phyloP scores from a whole-genome alignment of 1,284 basidiomycete genomes.

The Trichosporon ovoides region DNA sequence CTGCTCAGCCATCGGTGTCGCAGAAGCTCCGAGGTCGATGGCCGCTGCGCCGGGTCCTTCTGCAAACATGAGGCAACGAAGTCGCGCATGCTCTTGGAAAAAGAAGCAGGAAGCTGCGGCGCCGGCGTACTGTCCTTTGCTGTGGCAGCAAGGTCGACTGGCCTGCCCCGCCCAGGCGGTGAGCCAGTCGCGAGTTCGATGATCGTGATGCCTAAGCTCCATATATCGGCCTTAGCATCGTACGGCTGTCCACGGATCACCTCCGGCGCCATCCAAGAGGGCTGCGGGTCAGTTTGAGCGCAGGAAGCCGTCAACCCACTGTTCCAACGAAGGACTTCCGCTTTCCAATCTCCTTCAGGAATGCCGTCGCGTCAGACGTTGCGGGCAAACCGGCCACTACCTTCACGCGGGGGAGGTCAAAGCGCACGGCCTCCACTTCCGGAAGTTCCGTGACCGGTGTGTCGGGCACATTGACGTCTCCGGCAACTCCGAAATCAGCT shows the following conservation, averaged over 20 bases:
- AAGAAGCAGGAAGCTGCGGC: conserved; percentile 21
- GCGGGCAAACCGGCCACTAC: conserved; percentile 4
- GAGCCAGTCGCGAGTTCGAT: conserved; percentile 32
- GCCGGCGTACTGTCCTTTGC: conserved; percentile 7
- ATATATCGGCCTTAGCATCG: conserved; percentile 92
- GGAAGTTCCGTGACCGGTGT: conserved; percentile 19
- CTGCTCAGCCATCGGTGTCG: conserved; percentile 36
- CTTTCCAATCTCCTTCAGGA: conserved; percentile 52
- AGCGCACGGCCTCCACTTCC: conserved; percentile 27
- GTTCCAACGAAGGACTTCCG: conserved; percentile 91
- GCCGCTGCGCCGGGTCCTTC: conserved; percentile 64
- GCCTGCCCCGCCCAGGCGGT: conserved; percentile 20
- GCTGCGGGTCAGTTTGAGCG: conserved; percentile 50
- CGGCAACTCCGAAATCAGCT: conserved; percentile 83
- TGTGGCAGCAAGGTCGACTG: conserved; percentile 8
- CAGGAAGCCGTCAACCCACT: conserved; percentile 18
- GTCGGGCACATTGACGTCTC: conserved; percentile 29
- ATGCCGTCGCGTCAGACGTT: conserved; percentile 9
- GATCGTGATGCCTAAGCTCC: conserved; percentile 83
- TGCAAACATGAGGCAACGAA: conserved; percentile 78
- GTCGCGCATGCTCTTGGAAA: conserved; percentile 76
- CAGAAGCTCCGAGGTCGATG: conserved; percentile 22
- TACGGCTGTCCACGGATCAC: conserved; percentile 79
- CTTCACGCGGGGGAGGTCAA: conserved; percentile 19
- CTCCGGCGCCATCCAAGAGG: conserved; percentile 98